Evolutionary conservation across 441 rosid genomes (phyloP), one percentile per base, ranked within the genome.

Genomic region (Breynia disticha): DNA sequence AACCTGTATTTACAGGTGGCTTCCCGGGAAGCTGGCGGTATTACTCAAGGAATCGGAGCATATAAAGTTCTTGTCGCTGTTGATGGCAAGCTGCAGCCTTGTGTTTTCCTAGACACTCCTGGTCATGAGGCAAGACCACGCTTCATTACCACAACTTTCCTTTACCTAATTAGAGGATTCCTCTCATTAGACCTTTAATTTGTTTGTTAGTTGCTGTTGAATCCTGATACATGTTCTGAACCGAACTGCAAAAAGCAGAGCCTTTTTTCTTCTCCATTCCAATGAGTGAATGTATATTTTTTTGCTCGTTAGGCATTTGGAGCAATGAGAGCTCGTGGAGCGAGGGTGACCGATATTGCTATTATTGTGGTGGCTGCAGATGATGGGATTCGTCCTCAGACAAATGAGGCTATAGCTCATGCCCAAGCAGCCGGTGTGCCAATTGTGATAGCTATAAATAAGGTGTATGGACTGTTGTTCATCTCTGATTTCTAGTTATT

Each of bases 311-410:
- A 93, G 98, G 97, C 97, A 62, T 93, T 88, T 81, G 98, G 97
- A 62, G 98, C 98, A 67, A 93, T 93, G 95, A 88, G 98, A 78
- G 98, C 98, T 70, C 97, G 96, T 20, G 97, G 97, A 61, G 95
- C 98, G 19, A 77, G 97, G 61, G 95, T 93, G 62, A 93, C 98
- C 35, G 98, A 93, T 65, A 88, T 93, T 61, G 95, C 85, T 65
- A 72, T 93, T 63, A 82, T 93, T 70, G 98, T 93, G 56, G 97
- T 93, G 64, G 98, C 98, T 61, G 97, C 96, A 61, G 96, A 86
- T 76, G 98, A 93, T 70, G 98, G 98, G 50, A 88, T 93, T 62
- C 90, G 95, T 58, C 98, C 98, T 64, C 98, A 93, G 68, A 93
- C 98, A 60, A 88, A 69, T 50, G 98, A 93, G 76, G 98, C 98